phyloP scores from a whole-genome alignment of 169 alveolate genomes.

The Plasmodium knowlesi region DNA sequence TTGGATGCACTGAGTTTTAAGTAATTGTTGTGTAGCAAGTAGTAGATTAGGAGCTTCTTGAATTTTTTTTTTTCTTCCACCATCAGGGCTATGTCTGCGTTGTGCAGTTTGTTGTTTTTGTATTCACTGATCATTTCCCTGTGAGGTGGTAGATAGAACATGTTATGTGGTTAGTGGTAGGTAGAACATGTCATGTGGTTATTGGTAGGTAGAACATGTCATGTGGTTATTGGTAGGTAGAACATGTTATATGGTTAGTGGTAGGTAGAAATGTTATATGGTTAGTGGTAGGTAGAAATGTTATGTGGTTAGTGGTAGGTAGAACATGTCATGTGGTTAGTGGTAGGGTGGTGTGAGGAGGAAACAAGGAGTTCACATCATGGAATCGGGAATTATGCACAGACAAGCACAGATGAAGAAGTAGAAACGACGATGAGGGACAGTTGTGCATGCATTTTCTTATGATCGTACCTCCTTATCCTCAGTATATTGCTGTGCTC shows the following conservation, averaged over 20 bases:
- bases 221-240: not conserved
- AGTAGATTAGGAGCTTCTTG: constrained; percentile 56
- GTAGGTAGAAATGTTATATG: too few species aligned
- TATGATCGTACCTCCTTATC: constrained; percentile 46
- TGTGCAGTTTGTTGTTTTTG: constrained; percentile 49
- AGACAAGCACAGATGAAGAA: not conserved
- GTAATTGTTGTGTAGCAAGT: constrained; percentile 34
- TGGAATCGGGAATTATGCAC: not conserved
- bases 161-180: not conserved
- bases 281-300: too few species aligned
- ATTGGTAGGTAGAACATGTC: too few species aligned
- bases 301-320: not conserved
- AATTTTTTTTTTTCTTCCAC: constrained; percentile 52
- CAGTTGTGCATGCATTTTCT: not conserved
- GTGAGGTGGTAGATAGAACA: too few species aligned
- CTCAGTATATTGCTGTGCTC: constrained; percentile 72
- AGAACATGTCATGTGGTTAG: too few species aligned
- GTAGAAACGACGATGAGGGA: not conserved
- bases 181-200: too few species aligned
- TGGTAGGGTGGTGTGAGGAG: too few species aligned
- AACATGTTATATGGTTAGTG: too few species aligned
- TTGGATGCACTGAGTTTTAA: constrained; percentile 58
- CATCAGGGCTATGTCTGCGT: constrained; percentile 56
- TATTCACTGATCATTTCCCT: constrained; percentile 72
- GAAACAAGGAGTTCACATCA: too few species aligned